Conservation (phyloP, 2,329 filamentous ascomycete genomes). For the Aschersonia sp. region DNA sequence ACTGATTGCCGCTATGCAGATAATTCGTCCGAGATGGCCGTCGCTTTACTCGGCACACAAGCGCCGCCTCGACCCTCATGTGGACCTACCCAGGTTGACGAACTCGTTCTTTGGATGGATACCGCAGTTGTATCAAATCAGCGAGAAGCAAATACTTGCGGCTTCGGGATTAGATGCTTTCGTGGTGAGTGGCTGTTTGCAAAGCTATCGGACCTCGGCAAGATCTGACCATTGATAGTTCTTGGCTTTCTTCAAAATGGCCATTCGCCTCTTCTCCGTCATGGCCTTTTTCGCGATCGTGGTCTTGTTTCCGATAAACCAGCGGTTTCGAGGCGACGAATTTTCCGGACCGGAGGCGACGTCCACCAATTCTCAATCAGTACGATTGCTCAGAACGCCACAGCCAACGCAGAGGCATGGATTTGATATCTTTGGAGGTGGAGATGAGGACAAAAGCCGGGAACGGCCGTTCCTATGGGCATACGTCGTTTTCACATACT, state of each 20-base stretch:
- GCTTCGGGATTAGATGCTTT: slow-evolving; percentile 91
- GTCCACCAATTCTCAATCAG: not conserved
- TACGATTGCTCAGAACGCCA: not conserved
- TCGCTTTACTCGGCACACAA: slow-evolving; percentile 81
- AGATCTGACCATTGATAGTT: slow-evolving; percentile 36
- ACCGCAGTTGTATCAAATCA: slow-evolving; percentile 66
- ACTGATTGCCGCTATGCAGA: slow-evolving; percentile 26
- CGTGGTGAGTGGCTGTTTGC: slow-evolving; percentile 40
- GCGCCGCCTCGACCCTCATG: slow-evolving; percentile 46
- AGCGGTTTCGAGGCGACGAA: slow-evolving; percentile 31
- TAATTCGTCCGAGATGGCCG: slow-evolving; percentile 83
- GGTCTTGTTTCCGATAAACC: slow-evolving; percentile 77
- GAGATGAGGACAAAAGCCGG: slow-evolving; percentile 18
- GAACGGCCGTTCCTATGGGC: slow-evolving; percentile 61
- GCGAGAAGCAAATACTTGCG: slow-evolving; percentile 75
- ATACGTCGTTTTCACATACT: slow-evolving; percentile 86
- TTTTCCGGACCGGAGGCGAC: slow-evolving; percentile 3
- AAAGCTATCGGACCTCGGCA: not conserved
- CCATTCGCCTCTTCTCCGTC: slow-evolving; percentile 65
- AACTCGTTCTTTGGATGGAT: slow-evolving; percentile 90
- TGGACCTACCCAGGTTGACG: slow-evolving; percentile 61
- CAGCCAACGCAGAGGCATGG: slow-evolving; percentile 5
- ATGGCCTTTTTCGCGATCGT: slow-evolving; percentile 70
- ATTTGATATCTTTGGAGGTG: slow-evolving; percentile 12
- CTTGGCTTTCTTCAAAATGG: slow-evolving; percentile 89